Evolutionary conservation across 805 yeast genomes (phyloP), one percentile per base, ranked within the genome.

Genomic region (Yueomyces sinensis): DNA sequence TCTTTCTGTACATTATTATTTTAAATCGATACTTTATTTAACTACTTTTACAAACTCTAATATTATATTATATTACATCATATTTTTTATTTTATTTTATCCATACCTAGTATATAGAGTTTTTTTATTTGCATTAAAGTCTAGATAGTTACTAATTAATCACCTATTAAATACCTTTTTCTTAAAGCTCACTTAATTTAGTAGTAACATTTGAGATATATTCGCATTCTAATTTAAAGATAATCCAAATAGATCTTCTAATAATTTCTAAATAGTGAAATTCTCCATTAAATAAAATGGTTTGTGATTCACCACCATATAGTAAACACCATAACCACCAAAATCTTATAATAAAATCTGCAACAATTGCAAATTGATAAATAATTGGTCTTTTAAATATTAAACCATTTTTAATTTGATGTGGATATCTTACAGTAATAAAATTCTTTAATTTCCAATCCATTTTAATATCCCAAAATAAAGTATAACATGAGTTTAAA

Each of bases 181-280:
- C 24, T 11, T 20, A 20, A 7, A 20, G 7, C 7, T 20, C 24
- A n/a, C 16, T 5, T 22, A 27, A 23, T 20, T 18, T 22, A 17
- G 9, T 16, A 13, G 5, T 13, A 13, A 27, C 27, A 28, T 36
- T 38, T 11, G 29, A 17, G 6, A 49, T 49, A 50, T 66, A 76
- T 50, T 89, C 96, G 22, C 80, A 72, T 44, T 91, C 97, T 14
- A 87, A 59, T 49, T 91, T 78, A 50, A 89, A 62, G 40, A 82
- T 69, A 29, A 86, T 72, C 99, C 99, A 91, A 34, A 84, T 58
- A 74, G 87, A 82, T 50, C 98, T 69, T 58, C 98, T 68, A 7
- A 77, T 44, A 5, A 91, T 63, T 52, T 91, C 98, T 35, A 87
- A 56, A 3, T 72, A 43, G 48, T 87, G 91, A 36, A 83, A 60